These are phyloP conservation scores for Phaffomyces antillensis DNA, from an alignment of 805 yeast species.

Conservation along the genomic window DNA sequence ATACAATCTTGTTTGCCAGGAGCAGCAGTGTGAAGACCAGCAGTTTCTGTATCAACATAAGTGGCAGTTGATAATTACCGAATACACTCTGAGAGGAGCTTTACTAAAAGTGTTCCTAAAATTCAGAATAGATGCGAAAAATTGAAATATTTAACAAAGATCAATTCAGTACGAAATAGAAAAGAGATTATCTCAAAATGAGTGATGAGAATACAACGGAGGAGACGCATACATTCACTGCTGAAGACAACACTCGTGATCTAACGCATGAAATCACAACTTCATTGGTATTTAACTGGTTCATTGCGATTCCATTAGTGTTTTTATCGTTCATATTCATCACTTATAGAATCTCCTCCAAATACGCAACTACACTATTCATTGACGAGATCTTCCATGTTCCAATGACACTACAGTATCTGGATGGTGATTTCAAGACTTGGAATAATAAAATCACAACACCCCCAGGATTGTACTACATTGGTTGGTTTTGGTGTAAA, in stretches of 20 bases:
- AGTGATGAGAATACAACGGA: not conserved
- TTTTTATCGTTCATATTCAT: slow-evolving; percentile 20
- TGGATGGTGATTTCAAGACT: slow-evolving; percentile 47
- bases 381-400: slow-evolving; percentile 83
- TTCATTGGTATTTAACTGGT: slow-evolving; percentile 25
- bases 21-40: not conserved
- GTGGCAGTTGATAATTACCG: not conserved
- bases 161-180: not conserved
- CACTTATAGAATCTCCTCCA: slow-evolving; percentile 24
- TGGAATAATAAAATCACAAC: slow-evolving; percentile 95
- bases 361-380: slow-evolving; percentile 26
- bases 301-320: slow-evolving; percentile 26
- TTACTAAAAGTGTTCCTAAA: too few species aligned
- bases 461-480: slow-evolving; percentile 82
- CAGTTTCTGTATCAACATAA: not conserved
- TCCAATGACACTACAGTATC: slow-evolving; percentile 66
- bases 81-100: too few species aligned
- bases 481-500: slow-evolving; percentile 33
- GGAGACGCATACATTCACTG: not conserved
- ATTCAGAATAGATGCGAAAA: too few species aligned
- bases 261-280: slow-evolving; percentile 21
- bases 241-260: slow-evolving; percentile 10
- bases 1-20: not conserved
- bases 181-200: not conserved
- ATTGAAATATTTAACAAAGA: not conserved